phyloP scores from a whole-genome alignment of 2,329 filamentous ascomycete genomes.

The Xylariaceae sp. region DNA sequence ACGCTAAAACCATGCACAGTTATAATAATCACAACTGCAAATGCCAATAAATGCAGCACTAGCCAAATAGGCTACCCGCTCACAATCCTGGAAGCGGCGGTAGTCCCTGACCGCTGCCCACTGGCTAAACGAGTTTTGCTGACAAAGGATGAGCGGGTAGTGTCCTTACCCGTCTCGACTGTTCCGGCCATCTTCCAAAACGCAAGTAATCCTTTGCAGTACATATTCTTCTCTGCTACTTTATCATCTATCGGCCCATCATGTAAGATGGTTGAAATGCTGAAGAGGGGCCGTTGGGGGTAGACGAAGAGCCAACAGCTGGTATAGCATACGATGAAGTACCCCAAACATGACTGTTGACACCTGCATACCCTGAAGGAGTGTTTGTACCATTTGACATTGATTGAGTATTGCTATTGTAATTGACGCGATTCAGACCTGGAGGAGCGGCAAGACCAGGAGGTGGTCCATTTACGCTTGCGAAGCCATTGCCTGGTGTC shows the following conservation, averaged over 20 bases:
- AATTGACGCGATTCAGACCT: slow-evolving; percentile 57
- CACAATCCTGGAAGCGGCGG: slow-evolving; percentile 30
- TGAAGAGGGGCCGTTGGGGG: slow-evolving; percentile 31
- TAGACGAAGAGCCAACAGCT: slow-evolving; percentile 33
- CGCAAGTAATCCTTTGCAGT: not conserved
- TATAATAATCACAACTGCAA: slow-evolving; percentile 37
- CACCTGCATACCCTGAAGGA: slow-evolving; percentile 33
- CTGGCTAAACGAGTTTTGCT: slow-evolving; percentile 4
- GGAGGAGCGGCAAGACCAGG: slow-evolving; percentile 81
- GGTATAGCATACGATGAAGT: slow-evolving; percentile 35
- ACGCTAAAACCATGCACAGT: slow-evolving; percentile 42
- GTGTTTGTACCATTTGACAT: slow-evolving; percentile 32
- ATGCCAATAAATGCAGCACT: slow-evolving; percentile 41
- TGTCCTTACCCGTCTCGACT: not conserved
- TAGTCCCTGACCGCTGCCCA: slow-evolving; percentile 14
- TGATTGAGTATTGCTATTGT: slow-evolving; percentile 30
- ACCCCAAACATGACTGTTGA: slow-evolving; percentile 37
- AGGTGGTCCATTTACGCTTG: slow-evolving; percentile 76
- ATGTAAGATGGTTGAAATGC: slow-evolving; percentile 36
- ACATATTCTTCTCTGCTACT: not conserved
- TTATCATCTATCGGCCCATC: slow-evolving; percentile 36
- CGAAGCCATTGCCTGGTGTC: slow-evolving; percentile 64
- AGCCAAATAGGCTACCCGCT: slow-evolving; percentile 37
- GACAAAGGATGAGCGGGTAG: not conserved
- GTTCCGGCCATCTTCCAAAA: slow-evolving; percentile 16